Percentiles rank a stretch among this genome's conserved stretches.
Conservation (phyloP, 1,284 basidiomycete species). For the Apiotrichum gamsii region DNA sequence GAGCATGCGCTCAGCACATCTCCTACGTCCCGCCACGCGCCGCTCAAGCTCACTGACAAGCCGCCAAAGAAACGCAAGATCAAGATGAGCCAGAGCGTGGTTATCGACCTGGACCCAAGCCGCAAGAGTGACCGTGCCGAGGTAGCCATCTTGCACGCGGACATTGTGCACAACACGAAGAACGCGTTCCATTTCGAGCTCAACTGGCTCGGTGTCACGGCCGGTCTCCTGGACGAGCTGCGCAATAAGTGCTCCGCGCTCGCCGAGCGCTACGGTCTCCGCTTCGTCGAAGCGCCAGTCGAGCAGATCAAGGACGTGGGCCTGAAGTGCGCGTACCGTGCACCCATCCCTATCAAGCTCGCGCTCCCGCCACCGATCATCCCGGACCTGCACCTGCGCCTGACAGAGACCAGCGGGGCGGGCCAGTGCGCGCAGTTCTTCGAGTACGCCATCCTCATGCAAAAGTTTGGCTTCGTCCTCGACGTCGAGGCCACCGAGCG, state of each 20-base stretch:
- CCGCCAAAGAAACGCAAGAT: conserved; percentile 60
- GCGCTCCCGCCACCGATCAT: conserved; percentile 65
- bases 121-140: conserved; percentile 81
- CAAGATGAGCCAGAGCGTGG: conserved; percentile 70
- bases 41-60: conserved; percentile 15
- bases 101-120: conserved; percentile 75
- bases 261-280: conserved; percentile 85
- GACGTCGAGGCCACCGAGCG: conserved; percentile 73
- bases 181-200: conserved; percentile 94
- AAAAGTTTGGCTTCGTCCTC: conserved; percentile 69
- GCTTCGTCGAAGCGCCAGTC: conserved; percentile 86
- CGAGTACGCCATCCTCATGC: conserved; percentile 68
- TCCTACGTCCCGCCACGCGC: conserved; percentile 1
- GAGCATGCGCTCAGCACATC: conserved; percentile 12
- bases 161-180: conserved; percentile 82
- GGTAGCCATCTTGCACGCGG: conserved; percentile 77
- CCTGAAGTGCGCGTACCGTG: conserved; percentile 78
- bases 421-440: conserved; percentile 64
- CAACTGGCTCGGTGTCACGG: conserved; percentile 94
- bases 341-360: conserved; percentile 73
- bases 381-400: conserved; percentile 59
- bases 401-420: conserved; percentile 49
- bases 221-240: conserved; percentile 89
- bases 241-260: conserved; percentile 76
- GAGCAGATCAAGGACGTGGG: conserved; percentile 74